Conservation (phyloP, 2,329 filamentous ascomycete species). For the Penicillium sclerotigenum region DNA sequence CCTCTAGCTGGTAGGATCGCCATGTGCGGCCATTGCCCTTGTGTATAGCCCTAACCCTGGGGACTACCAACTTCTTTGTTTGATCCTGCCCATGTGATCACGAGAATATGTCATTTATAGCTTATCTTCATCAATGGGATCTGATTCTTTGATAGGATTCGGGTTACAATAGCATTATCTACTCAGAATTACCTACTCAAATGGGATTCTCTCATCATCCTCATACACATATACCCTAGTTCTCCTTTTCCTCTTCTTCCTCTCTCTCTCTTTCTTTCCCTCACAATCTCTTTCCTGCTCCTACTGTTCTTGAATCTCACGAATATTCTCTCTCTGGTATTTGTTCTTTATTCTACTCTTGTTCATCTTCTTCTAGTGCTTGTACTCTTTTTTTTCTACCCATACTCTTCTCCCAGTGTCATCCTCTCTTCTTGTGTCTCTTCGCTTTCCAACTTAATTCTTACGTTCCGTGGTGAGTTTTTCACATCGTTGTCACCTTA, state of each 20-base stretch:
- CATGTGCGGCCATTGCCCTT: too few relatives aligned
- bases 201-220: not conserved
- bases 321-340: not conserved
- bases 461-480: not conserved
- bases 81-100: not conserved
- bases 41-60: not conserved
- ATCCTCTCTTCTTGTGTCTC: not conserved
- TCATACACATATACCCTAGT: not conserved
- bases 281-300: not conserved
- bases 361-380: not conserved
- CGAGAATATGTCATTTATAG: not conserved
- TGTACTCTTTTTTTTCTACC: not conserved
- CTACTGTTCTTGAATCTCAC: not conserved
- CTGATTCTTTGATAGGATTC: not conserved
- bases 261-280: not conserved
- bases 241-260: not conserved
- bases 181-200: too few relatives aligned
- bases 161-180: not conserved
- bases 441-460: not conserved
- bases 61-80: not conserved
- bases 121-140: not conserved
- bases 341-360: not conserved
- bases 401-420: not conserved
- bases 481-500: not conserved
- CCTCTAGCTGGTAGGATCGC: too few relatives aligned